phyloP scores from a whole-genome alignment of 2,329 filamentous ascomycete species.

The Fusarium acutatum region DNA sequence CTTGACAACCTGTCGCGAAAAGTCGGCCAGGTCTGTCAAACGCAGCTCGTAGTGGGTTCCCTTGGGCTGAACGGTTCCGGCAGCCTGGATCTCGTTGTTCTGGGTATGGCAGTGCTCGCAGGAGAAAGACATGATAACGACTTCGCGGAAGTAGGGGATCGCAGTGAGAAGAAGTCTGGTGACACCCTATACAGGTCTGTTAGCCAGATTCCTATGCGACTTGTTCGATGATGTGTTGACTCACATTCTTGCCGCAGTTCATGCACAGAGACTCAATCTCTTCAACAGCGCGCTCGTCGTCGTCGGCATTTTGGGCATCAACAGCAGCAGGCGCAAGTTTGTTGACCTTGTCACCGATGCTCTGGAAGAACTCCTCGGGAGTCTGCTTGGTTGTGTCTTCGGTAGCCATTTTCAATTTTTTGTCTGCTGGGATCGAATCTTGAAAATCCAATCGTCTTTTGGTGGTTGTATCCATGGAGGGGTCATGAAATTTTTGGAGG shows the following conservation, averaged over 20 bases:
- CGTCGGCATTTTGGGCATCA: slow-evolving; percentile 46
- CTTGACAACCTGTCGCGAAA: slow-evolving; percentile 90
- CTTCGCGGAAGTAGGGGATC: slow-evolving; percentile 97
- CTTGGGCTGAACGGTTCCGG: slow-evolving; percentile 89
- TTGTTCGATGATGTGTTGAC: slow-evolving; percentile 27
- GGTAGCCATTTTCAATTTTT: slow-evolving; percentile 56
- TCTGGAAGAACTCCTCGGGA: slow-evolving; percentile 65
- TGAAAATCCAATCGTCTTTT: slow-evolving; percentile 30
- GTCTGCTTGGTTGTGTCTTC: slow-evolving; percentile 51
- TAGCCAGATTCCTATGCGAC: slow-evolving; percentile 7
- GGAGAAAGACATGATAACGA: slow-evolving; percentile 96
- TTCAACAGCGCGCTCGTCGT: slow-evolving; percentile 68
- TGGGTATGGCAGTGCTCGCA: slow-evolving; percentile 89
- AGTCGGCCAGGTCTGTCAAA: slow-evolving; percentile 75
- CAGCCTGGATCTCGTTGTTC: slow-evolving; percentile 94
- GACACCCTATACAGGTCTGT: slow-evolving; percentile 67
- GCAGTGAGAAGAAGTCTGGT: slow-evolving; percentile 89
- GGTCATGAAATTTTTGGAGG: slow-evolving; percentile 46
- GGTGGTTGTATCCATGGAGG: slow-evolving; percentile 38
- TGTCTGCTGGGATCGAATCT: slow-evolving; percentile 6
- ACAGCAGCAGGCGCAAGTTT: slow-evolving; percentile 55
- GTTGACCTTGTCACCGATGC: slow-evolving; percentile 69
- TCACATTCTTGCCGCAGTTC: slow-evolving; percentile 83
- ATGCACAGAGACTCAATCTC: slow-evolving; percentile 84
- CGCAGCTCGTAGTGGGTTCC: slow-evolving; percentile 86